Conservation (phyloP, 768 basidiomycete genomes). For the Tulasnella sp. region DNA sequence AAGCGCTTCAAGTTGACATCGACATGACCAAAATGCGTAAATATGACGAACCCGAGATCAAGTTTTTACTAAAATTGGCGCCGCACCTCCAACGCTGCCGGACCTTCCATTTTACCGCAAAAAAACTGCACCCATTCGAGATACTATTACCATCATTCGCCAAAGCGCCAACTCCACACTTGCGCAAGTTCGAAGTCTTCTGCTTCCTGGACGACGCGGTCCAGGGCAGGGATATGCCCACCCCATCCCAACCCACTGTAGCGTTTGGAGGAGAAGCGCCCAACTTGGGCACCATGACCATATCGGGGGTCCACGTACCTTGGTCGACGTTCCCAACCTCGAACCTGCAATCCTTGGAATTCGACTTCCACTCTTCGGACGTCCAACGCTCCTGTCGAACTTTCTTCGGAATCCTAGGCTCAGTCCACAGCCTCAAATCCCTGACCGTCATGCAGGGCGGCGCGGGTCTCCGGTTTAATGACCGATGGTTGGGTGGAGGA, state of each 20-base stretch:
- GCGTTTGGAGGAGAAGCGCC: conserved; percentile 24
- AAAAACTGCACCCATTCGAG: conserved; percentile 8
- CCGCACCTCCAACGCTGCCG: conserved; percentile 19
- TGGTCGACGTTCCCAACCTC: conserved; percentile 2
- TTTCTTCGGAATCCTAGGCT: background rate
- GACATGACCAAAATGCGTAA: conserved; percentile 11
- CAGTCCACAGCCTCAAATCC: background rate
- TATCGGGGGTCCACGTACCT: conserved; percentile 24
- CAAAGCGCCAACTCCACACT: conserved; percentile 4
- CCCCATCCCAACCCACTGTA: background rate
- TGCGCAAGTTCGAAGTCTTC: conserved; percentile 14
- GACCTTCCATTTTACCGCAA: conserved; percentile 18
- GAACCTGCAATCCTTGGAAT: conserved; percentile 8
- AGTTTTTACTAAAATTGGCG: conserved; percentile 2
- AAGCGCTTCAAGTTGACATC: conserved; percentile 15
- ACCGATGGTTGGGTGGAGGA: conserved; percentile 7
- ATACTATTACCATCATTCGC: conserved; percentile 15
- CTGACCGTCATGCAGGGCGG: conserved; percentile 23
- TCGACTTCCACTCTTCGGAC: conserved; percentile 25
- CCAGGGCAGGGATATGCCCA: background rate
- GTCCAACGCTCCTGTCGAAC: conserved; percentile 13
- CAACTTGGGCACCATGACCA: conserved; percentile 11
- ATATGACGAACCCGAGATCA: conserved; percentile 3
- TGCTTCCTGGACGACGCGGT: background rate
- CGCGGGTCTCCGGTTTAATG: conserved; percentile 15